Evolutionary conservation across 2,329 filamentous ascomycete genomes (phyloP), one percentile per base, ranked within the genome.

Genomic region (Fusarium foetens): DNA sequence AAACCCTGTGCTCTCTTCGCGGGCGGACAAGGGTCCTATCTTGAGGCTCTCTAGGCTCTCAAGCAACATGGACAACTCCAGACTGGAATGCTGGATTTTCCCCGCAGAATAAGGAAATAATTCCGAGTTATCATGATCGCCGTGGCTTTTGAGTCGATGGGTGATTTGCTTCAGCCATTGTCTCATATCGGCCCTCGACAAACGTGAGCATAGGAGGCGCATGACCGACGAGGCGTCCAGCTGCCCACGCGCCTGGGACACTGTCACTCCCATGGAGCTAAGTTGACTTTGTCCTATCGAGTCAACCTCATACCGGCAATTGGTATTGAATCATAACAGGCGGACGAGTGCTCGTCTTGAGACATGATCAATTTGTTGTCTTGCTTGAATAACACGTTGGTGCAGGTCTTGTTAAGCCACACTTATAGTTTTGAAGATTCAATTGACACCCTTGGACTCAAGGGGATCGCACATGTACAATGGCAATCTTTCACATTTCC

Each of bases 191-290:
- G 55, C 45, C 68, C 51, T 71, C 45, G 57, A 63, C 23, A 43
- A 51, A 68, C 48, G 61, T 63, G 65, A 74, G 60, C 54, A 70
- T 43, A 55, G 29, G 58, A 58, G 58, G 59, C 54, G 64, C 66
- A 76, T 76, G 72, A 76, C 62, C 55, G 58, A 65, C 58, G 68
- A 70, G 68, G 61, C 64, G 62, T 62, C 61, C 51, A 59, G 38
- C 63, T 62, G 48, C 59, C 69, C 66, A 66, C 43, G 38, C 53
- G 61, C 54, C 55, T 66, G 68, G 67, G 55, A 68, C 63, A 66
- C 54, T 69, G 58, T 76, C 61, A 65, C 59, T 72, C 54, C 48
- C 35, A 57, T 51, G 62, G 63, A 69, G 55, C 54, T 57, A 69
- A 57, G 55, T 36, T 35, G 61, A 35, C 36, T 25, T 45, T 39